Evolutionary conservation across 2,329 filamentous ascomycete genomes (phyloP), one percentile per base, ranked within the genome.

Genomic region (Trichoderma atrobrunneum): DNA sequence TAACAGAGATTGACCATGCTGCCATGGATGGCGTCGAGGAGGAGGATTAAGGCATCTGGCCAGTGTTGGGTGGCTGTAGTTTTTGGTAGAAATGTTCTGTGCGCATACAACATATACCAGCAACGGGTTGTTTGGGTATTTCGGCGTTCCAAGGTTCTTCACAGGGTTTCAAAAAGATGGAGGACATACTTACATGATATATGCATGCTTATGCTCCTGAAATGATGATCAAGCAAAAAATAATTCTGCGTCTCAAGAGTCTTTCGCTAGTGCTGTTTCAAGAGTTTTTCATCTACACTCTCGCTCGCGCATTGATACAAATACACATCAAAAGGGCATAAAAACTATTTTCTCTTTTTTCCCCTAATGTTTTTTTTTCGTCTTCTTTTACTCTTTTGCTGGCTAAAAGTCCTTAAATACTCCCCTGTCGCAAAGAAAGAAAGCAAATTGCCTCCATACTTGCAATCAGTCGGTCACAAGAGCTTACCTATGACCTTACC

Each of bases 401-500:
- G 43, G 62, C 39, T 54, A 21, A 75, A 75, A 74, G 67, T 77
- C 74, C 77, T 76, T 51, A 28, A 21, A 43, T 48, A 51, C 11
- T 57, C 39, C 16, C 30, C n/a, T 60, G 30, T 56, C 43, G 56
- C 70, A 62, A 66, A 34, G 16, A 26, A 36, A 72, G 48, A 34
- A 66, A 69, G 60, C 39, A 24, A 65, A 60, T 26, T 70, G 61
- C 71, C 65, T 73, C 56, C 10, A 18, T 48, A 21, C 64, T 60
- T 75, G 73, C 74, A 77, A 79, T 79, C 79, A 81, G 78, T 76
- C 81, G 80, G 80, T 39, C 72, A 80, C 74, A 79, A 77, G 77
- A 80, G 81, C 85, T 87, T 87, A 87, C 85, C 86, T 86, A 85
- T 85, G 84, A 87, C 85, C 84, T 86, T 86, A 86, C 85, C 84